phyloP scores from a whole-genome alignment of 352 stramenopile genomes.

The Phytophthora litchii region DNA sequence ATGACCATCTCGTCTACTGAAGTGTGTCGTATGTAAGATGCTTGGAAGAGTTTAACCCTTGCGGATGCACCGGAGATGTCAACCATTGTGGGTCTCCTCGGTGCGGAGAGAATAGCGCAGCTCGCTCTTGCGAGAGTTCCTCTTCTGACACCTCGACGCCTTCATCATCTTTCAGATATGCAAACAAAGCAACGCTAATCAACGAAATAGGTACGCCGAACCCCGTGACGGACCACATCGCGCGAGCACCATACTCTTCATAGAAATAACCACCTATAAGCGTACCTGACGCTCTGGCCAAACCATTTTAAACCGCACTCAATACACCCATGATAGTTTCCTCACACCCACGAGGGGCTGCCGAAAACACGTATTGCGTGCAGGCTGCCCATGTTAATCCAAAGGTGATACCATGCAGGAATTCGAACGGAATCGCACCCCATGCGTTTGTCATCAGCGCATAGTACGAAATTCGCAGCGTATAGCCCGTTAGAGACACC shows the following conservation, averaged over 20 bases:
- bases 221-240: slow-evolving; percentile 70
- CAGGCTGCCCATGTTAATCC: slow-evolving; percentile 67
- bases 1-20: slow-evolving; percentile 4
- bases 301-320: slow-evolving; percentile 72
- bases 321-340: slow-evolving; percentile 76
- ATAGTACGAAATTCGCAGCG: slow-evolving; percentile 66
- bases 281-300: slow-evolving; percentile 61
- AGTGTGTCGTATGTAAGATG: slow-evolving; percentile 28
- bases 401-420: slow-evolving; percentile 78
- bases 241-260: slow-evolving; percentile 63
- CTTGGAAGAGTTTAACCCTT: slow-evolving; percentile 14
- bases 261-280: slow-evolving; percentile 80
- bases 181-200: slow-evolving; percentile 58
- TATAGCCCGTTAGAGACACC: slow-evolving; percentile 66
- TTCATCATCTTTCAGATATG: slow-evolving; percentile 62
- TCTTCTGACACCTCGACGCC: slow-evolving; percentile 5
- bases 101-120: slow-evolving; percentile 32
- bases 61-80: slow-evolving; percentile 23
- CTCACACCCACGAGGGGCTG: slow-evolving; percentile 57
- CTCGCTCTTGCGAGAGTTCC: slow-evolving; percentile 23
- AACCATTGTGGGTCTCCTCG: slow-evolving; percentile 25
- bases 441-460: slow-evolving; percentile 79
- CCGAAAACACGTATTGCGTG: slow-evolving; percentile 75
- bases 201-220: slow-evolving; percentile 69
- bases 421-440: slow-evolving; percentile 77